Evolutionary conservation across 2,329 filamentous ascomycete species (phyloP).

Genomic region (Talaromyces verruculosus): DNA sequence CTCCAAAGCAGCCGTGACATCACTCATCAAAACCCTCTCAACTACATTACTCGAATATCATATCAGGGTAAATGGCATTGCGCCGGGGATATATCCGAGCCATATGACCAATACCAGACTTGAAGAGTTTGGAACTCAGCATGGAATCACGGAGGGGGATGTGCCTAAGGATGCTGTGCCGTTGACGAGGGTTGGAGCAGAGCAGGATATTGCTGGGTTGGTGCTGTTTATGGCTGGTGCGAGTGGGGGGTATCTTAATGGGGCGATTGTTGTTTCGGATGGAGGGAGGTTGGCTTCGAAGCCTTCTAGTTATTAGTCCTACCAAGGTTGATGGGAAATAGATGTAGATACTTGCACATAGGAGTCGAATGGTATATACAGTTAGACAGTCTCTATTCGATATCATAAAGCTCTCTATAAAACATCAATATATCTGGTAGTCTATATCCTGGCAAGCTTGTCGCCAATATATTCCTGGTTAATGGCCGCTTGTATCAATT

Average conservation of each 20-base stretch:
- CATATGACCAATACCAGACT: conserved; percentile 15
- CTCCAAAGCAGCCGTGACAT: conserved; percentile 26
- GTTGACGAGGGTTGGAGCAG: conserved; percentile 39
- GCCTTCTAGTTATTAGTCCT: conserved; percentile 18
- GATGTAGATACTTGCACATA: not conserved
- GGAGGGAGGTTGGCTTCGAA: conserved; percentile 32
- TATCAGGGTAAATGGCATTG: conserved; percentile 29
- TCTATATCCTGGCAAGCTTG: conserved; percentile 53
- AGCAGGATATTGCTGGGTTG: conserved; percentile 52
- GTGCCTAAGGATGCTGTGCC: conserved; percentile 17
- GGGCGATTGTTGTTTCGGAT: conserved; percentile 52
- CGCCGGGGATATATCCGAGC: conserved; percentile 24
- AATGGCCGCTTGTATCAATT: conserved; percentile 76
- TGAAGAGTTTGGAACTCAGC: not conserved
- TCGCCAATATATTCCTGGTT: conserved; percentile 65
- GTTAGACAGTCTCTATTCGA: not conserved
- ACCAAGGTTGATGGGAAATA: too few species aligned
- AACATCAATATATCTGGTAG: not conserved
- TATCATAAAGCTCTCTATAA: not conserved
- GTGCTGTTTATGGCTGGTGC: conserved; percentile 54
- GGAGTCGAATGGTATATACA: not conserved
- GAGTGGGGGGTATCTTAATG: conserved; percentile 56
- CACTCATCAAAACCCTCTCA: conserved; percentile 16
- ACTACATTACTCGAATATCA: conserved; percentile 17
- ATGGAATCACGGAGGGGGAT: conserved; percentile 16